Percentiles rank a stretch among this genome's conserved stretches.
These are phyloP conservation scores for Taphrina sp. DNA, from an alignment of 1,139 yeast genomes.

Conservation along the genomic window DNA sequence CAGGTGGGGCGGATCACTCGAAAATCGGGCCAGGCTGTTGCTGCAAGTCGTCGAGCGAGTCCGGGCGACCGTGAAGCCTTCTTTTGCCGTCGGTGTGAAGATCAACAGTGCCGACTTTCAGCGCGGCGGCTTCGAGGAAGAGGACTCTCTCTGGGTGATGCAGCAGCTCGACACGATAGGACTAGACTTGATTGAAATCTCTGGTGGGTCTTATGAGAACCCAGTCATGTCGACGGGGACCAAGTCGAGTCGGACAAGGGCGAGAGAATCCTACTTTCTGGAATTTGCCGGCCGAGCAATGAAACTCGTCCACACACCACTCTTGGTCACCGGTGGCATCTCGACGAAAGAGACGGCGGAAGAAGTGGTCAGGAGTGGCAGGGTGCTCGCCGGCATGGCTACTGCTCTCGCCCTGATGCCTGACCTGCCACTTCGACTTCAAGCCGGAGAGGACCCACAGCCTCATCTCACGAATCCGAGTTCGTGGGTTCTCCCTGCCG, in stretches of 20 bases:
- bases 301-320: background rate
- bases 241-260: slow-evolving; percentile 1
- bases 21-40: slow-evolving; percentile 59
- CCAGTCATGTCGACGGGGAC: no score
- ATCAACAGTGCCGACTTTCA: slow-evolving; percentile 23
- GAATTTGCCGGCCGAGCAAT: slow-evolving; percentile 6
- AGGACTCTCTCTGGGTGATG: background rate
- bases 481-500: no score
- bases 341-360: background rate
- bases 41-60: slow-evolving; percentile 57
- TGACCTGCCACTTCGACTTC: background rate
- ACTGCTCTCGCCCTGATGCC: slow-evolving; percentile 4
- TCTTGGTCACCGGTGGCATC: slow-evolving; percentile 10
- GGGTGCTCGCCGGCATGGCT: slow-evolving; percentile 5
- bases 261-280: slow-evolving; percentile 16
- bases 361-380: slow-evolving; percentile 1
- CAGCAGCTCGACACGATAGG: background rate
- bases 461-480: no score
- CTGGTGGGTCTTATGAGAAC: no score
- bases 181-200: slow-evolving; percentile 14
- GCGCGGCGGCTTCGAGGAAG: slow-evolving; percentile 3
- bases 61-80: background rate
- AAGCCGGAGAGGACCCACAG: background rate
- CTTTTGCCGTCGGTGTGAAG: slow-evolving; percentile 10
- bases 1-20: slow-evolving; percentile 65